Evolutionary conservation across 345 rosid species (phyloP), one percentile per base, ranked within the genome.

Genomic region (Sisymbrium altissimum): DNA sequence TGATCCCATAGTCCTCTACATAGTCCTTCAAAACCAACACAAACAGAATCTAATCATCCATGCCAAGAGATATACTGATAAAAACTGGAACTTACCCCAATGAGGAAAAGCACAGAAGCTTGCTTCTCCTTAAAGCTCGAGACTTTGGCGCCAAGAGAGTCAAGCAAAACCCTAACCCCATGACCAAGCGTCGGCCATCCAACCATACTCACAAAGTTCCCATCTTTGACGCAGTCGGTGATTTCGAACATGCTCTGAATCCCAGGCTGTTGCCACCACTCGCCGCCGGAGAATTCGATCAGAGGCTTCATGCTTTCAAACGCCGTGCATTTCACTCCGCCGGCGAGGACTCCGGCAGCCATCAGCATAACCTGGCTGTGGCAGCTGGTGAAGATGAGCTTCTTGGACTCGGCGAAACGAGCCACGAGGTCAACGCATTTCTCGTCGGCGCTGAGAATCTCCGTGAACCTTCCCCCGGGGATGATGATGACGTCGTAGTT

Each of bases 131-230:
- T 44, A 25, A 69, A 17, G 29, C 41, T 64, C 11, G 66, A 71
- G 66, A 83, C 29, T 30, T 57, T 71, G 1, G 77, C 84, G 45
- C 81, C 85, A 56, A 85, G 71, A 52, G 86, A 83, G 4, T 83
- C 74, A 2, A 85, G 54, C 67, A 85, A 44, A 57, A 81, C 32
- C 64, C 25, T 74, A 14, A 83, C 60, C 43, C 32, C 81, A 15
- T 83, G 80, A 64, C 72, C 81, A 70, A 79, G 83, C 10, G 78
- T 81, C 0, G 85, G 85, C 86, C 86, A 83, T 12, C 86, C 89
- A 23, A 85, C 60, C 7, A 63, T 74, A 54, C 84, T 85, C 36
- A 85, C 35, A 27, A 83, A 41, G 29, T 80, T 85, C 10, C 81
- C 84, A 44, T 85, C 89, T 15, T 68, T 76, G 4, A 83, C 77